These are phyloP conservation scores for Polyplosphaeria fusca DNA, from an alignment of 495 filamentous ascomycete species.

Conservation along the genomic window DNA sequence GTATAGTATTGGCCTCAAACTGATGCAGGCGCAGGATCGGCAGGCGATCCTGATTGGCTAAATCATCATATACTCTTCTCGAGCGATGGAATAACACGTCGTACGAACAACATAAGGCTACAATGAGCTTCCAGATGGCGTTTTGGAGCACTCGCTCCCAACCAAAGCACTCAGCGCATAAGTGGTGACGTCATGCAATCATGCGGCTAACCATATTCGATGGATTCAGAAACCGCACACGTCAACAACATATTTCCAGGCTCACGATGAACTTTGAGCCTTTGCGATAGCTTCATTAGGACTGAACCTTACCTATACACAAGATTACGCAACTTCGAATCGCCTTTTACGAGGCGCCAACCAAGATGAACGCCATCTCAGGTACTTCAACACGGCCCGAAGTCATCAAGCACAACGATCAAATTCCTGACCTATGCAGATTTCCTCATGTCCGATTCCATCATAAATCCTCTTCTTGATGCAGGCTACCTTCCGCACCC, in stretches of 20 bases:
- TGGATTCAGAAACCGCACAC: not conserved
- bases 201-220: not conserved
- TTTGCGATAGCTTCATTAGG: not conserved
- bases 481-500: conserved; percentile 56
- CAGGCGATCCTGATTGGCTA: too few species aligned
- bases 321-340: not conserved
- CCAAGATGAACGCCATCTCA: conserved; percentile 22
- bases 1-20: too few species aligned
- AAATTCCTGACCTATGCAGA: conserved; percentile 7
- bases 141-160: too few species aligned
- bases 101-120: too few species aligned
- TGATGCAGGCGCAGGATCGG: too few species aligned
- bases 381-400: not conserved
- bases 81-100: too few species aligned
- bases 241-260: conserved; percentile 16
- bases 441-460: conserved; percentile 7
- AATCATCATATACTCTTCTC: too few species aligned
- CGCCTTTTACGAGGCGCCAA: not conserved
- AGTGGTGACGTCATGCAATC: conserved; percentile 9
- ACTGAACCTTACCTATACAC: not conserved
- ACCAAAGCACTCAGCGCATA: too few species aligned
- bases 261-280: conserved; percentile 4
- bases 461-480: conserved; percentile 48
- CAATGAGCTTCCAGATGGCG: too few species aligned
- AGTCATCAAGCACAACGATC: not conserved